Evolutionary conservation across 352 stramenopile genomes (phyloP), one percentile per base, ranked within the genome.

Genomic region (Phytophthora kernoviae): DNA sequence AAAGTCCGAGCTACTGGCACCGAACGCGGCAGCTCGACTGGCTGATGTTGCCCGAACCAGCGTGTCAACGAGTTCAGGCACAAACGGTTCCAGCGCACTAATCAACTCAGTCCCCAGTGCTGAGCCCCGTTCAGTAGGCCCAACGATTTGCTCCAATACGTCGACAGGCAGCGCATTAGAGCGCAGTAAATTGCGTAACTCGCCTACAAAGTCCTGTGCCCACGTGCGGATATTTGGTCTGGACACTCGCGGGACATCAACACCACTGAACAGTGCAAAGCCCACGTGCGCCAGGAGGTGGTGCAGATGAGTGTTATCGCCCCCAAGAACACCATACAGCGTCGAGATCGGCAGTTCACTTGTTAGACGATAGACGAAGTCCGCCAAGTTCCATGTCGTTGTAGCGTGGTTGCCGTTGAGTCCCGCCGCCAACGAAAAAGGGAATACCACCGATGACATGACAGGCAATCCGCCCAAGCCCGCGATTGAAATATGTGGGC

Each of bases 1-100:
- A 37, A 54, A 90, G 88, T 74, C 69, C 10, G 68, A 46, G 26
- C 77, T 85, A 27, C 58, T 84, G 1, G 66, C 40, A 3, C 73
- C 79, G 45, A 87, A 86, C 3, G 75, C 68, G 11, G 60, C 68
- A 9, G 73, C 70, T 26, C 77, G 74, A 22, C 79, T 88, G 14
- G 79, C 80, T 5, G 76, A 87, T 32, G 77, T 90, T 0, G 80
- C 77, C 22, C 82, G 82, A 18, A 91, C 70, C 20, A 89, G 68
- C 17, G 67, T 63, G 24, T 90, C 77, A 1, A 90, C 51, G 5
- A 90, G 58, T 21, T 91, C 78, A 0, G 80, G 69, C 0, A 86
- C 52, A 53, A 89, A 91, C 8, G 82, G 75, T 47, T 85, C 78
- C 21, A 90, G 26, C 10, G 69, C 60, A 27, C 65, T 64, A 17